Percentiles rank a stretch among this genome's conserved stretches.
phyloP scores from a whole-genome alignment of 2,329 filamentous ascomycete species.

The Ambrosiella beaveri region DNA sequence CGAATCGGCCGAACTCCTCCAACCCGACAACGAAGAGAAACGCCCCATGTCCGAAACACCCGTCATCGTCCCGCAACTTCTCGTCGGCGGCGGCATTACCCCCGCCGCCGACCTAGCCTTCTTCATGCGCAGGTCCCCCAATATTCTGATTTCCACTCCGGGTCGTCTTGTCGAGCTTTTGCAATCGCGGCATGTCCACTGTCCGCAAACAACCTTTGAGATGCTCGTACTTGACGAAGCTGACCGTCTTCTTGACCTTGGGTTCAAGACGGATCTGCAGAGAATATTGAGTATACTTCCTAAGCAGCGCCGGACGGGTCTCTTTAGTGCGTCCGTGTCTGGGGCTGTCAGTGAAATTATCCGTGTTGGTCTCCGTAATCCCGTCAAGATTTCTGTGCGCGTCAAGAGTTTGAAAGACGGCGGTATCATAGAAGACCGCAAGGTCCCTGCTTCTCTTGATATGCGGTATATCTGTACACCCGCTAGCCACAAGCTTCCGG shows the following conservation, averaged over 20 bases:
- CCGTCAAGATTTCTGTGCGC: constrained; percentile 85
- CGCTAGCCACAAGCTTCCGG: constrained; percentile 64
- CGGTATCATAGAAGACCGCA: constrained; percentile 55
- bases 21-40: constrained; percentile 37
- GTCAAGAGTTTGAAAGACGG: constrained; percentile 60
- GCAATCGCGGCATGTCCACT: constrained; percentile 72
- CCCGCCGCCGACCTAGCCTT: constrained; percentile 72
- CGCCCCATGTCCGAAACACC: constrained; percentile 28
- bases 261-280: constrained; percentile 82
- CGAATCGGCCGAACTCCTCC: constrained; percentile 51
- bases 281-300: constrained; percentile 69
- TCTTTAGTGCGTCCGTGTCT: constrained; percentile 92
- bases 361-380: constrained; percentile 78
- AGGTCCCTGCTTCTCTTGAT: constrained; percentile 79
- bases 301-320: constrained; percentile 80
- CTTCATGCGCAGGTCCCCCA: constrained; percentile 72
- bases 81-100: constrained; percentile 64
- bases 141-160: constrained; percentile 78
- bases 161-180: constrained; percentile 79
- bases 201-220: constrained; percentile 77
- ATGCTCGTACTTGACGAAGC: constrained; percentile 87
- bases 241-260: constrained; percentile 78
- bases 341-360: constrained; percentile 91
- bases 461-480: constrained; percentile 69
- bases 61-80: constrained; percentile 65